Conservation (phyloP, 73 alveolate genomes). For the Paramecium sexaurelia region DNA sequence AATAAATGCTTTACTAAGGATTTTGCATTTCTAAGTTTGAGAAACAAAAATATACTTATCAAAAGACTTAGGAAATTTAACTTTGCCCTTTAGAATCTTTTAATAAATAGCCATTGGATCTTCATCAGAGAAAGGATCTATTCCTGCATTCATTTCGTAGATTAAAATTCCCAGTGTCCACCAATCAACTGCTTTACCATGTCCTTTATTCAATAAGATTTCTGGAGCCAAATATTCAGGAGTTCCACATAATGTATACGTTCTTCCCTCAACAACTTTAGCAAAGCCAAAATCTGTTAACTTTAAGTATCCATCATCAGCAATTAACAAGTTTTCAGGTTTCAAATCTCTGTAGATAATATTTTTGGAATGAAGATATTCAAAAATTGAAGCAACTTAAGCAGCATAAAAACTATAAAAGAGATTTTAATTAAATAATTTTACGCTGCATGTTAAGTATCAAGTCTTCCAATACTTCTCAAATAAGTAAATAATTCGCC, state of each 20-base stretch:
- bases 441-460: constrained; percentile 74
- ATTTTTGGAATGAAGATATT: constrained; percentile 80
- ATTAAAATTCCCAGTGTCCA: constrained; percentile 89
- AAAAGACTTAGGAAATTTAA: constrained; percentile 83
- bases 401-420: constrained; percentile 73
- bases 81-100: constrained; percentile 84
- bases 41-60: constrained; percentile 67
- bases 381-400: constrained; percentile 79
- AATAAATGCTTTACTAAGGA: constrained; percentile 88
- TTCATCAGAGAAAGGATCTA: constrained; percentile 87
- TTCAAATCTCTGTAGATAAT: constrained; percentile 84
- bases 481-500: constrained; percentile 87
- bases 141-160: constrained; percentile 89
- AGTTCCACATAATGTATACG: constrained; percentile 98
- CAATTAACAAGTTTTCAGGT: constrained; percentile 95
- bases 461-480: constrained; percentile 78
- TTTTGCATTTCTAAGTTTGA: constrained; percentile 74
- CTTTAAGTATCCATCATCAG: constrained; percentile 92
- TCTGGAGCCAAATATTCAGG: constrained; percentile 99
- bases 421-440: neutral
- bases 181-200: constrained; percentile 98
- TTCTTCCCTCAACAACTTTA: constrained; percentile 91
- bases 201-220: constrained; percentile 94
- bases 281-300: constrained; percentile 98
- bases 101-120: constrained; percentile 88